Evolutionary conservation across 1,284 basidiomycete species (phyloP), one percentile per base, ranked within the genome.

Genomic region (Cryptococcus neoformans): DNA sequence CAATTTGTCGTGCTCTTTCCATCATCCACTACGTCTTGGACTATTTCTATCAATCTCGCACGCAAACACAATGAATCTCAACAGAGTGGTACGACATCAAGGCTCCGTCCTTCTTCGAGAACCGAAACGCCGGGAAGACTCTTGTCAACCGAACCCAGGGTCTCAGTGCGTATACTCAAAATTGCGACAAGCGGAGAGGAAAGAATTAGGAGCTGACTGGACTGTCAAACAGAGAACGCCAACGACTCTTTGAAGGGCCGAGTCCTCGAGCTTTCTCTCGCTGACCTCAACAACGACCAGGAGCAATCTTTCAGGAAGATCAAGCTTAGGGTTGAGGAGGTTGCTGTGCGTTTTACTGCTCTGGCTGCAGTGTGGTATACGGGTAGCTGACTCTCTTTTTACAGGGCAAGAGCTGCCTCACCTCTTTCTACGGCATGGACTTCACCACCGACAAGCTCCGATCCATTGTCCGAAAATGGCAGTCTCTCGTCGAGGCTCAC

Each of bases 371-470:
- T 51, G 7, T 16, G 40, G 36, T 9, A 34, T 8, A 37, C 11
- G 34, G 12, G 21, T 28, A 12, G 21, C 38, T 49, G 16, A 58
- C 36, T 37, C 40, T n/a, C 8, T 3, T 6, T 48, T 50, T 44
- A 51, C 89, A 97, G 83, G 96, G 95, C 83, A 96, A 94, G 84
- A 95, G 91, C 85, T 98, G 94, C 84, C 85, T 99, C 58, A 98
- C 96, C 80, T 97, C 95, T 82, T 99, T 99, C 89, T 90, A 95
- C 83, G 96, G 95, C 78, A 99, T 99, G 96, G 92, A 96, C 83
- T 98, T 99, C 83, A 99, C 96, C 65, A 96, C 93, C 65, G 96
- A 99, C 88, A 99, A 99, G 83, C 88, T 99, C 68, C 93, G 96
- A 65, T 99, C 96, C 58, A 92, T 99, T 73, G 96, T 99, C 71